These are phyloP conservation scores for Cordyceps tenuipes DNA, from an alignment of 2,329 filamentous ascomycete genomes.

Conservation along the genomic window DNA sequence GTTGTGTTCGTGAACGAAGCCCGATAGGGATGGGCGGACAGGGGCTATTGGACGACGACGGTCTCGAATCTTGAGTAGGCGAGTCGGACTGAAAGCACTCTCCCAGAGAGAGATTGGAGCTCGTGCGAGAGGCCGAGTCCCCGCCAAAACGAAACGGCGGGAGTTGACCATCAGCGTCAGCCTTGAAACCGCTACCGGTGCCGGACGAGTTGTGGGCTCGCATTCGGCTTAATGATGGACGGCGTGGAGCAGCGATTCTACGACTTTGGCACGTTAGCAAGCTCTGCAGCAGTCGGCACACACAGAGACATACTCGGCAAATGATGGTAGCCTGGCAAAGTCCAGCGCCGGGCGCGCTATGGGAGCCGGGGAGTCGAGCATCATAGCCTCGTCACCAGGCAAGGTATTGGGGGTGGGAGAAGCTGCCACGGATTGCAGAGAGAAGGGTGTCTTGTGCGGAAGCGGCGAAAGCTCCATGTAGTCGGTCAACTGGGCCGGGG, in stretches of 20 bases:
- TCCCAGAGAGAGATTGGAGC: conserved; percentile 52
- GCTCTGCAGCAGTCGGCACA: conserved; percentile 12
- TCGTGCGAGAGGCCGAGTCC: conserved; percentile 22
- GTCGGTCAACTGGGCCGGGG: conserved; percentile 63
- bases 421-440: conserved; percentile 55
- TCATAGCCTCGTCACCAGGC: conserved; percentile 39
- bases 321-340: conserved; percentile 36
- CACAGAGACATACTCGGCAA: conserved; percentile 41
- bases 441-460: conserved; percentile 72
- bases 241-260: conserved; percentile 58
- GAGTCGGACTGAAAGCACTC: conserved; percentile 72
- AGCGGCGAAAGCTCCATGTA: conserved; percentile 91
- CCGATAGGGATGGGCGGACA: conserved; percentile 46
- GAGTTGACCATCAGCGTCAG: conserved; percentile 54
- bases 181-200: conserved; percentile 52
- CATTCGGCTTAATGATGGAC: conserved; percentile 65
- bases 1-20: conserved; percentile 56
- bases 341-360: conserved; percentile 41
- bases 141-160: conserved; percentile 68
- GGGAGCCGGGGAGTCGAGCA: conserved; percentile 49
- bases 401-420: conserved; percentile 61
- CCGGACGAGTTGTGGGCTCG: conserved; percentile 60
- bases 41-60: conserved; percentile 53
- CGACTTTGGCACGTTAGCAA: conserved; percentile 39
- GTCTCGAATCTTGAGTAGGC: conserved; percentile 61